Evolutionary conservation across 2,329 filamentous ascomycete species (phyloP), one percentile per base, ranked within the genome.

Genomic region (Sporothrix protearum): DNA sequence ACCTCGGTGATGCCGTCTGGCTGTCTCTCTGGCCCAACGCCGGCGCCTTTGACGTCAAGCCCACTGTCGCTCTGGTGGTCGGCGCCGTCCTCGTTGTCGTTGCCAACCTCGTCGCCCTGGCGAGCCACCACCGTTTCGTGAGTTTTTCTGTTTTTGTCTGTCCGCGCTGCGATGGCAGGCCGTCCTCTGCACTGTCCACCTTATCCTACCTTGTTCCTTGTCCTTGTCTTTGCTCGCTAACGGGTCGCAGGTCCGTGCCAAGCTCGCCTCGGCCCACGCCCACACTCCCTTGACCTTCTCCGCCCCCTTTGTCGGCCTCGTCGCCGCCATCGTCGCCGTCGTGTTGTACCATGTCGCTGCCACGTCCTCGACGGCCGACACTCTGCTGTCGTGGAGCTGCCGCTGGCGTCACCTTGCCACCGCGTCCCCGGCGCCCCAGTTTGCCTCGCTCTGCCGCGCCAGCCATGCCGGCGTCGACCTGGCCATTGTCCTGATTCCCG

Each of bases 381-480:
- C 86, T 7, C 79, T 90, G 12, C 82, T 89, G 76, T 88, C 86
- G 78, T 90, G 88, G 88, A 86, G 83, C 53, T 90, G 88, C 78
- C 86, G 86, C 74, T 90, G 88, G 88, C 79, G 80, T 9, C 76
- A 81, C 28, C 80, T 89, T 12, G 22, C 53, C n/a, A 78, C 79
- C 73, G 88, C 89, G 86, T 75, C 76, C 19, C 77, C 80, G 47
- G 79, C 83, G 73, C 87, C 88, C 39, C 81, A 87, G 76, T 90
- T 88, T 76, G 83, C 82, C 19, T 84, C 83, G 0, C 79, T 90
- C 67, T 90, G 88, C 79, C 82, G 79, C 73, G 83, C 89, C 79
- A 87, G 83, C 79, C 82, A 83, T 76, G 85, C 84, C 4, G 85
- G 83, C 1, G 78, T 89, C 36, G 85, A 85, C 75, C 80, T 90